These are phyloP conservation scores for Gentiana straminea DNA, from an alignment of 257 asterid genomes.

Conservation along the genomic window DNA sequence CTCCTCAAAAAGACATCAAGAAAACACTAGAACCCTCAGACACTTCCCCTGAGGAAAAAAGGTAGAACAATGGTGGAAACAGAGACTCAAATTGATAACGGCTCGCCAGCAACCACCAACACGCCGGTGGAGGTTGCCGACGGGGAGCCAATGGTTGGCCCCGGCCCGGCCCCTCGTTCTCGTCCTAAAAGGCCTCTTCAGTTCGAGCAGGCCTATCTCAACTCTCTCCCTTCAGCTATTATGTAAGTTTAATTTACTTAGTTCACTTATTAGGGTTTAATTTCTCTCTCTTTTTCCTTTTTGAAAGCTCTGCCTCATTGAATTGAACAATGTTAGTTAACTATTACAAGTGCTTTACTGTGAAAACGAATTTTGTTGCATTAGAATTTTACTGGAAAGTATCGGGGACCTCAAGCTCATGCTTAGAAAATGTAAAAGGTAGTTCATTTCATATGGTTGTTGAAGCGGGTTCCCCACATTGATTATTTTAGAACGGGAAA, in stretches of 20 bases:
- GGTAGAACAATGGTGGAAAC: conserved; percentile 19
- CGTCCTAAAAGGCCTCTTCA: conserved; percentile 79
- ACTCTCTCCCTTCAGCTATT: conserved; percentile 83
- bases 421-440: too few relatives aligned
- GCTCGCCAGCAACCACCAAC: conserved; percentile 12
- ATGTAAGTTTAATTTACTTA: conserved; percentile 31
- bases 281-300: conserved; percentile 9
- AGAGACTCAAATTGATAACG: conserved; percentile 30
- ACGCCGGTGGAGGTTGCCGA: conserved; percentile 19
- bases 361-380: neutral
- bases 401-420: too few relatives aligned
- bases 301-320: too few relatives aligned
- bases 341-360: neutral
- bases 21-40: too few relatives aligned
- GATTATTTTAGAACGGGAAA: too few relatives aligned
- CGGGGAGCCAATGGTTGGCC: conserved; percentile 62
- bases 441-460: too few relatives aligned
- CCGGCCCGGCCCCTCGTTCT: conserved; percentile 67
- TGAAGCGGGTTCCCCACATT: too few relatives aligned
- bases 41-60: too few relatives aligned
- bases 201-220: conserved; percentile 89
- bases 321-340: neutral
- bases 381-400: too few relatives aligned
- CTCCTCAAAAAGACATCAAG: too few relatives aligned
- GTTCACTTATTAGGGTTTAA: conserved; percentile 17